Base-by-base conservation (phyloP, 352 stramenopile species). In the Hyaloperonospora brassicae region DNA sequence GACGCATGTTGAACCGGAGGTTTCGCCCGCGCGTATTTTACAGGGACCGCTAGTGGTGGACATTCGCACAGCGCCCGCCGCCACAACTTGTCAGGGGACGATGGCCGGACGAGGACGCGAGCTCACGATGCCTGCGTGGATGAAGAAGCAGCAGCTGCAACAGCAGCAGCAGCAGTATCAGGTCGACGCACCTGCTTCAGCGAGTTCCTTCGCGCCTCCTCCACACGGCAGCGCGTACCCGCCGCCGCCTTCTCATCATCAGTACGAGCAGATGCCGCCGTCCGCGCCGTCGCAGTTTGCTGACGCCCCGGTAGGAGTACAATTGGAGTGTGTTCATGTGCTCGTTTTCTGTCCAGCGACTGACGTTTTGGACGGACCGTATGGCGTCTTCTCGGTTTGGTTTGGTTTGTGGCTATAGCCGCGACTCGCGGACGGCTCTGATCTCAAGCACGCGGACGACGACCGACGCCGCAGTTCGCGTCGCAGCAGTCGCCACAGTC, bases 111-210 rank as follows among this genome's bases (percentile, higher is more conserved):
- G 84, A 40, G 84, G 84, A 68, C 78, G 82, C 25, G 80, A 87
- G 55, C 76, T 95, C 58, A 91, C 80, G 66, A 70, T 95, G 47
- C 84, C 84, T 21, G 84, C 84, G 59, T 95, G 84, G 84, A 92
- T 94, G 82, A 90, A 84, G 62, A 87, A 92, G 63, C 75, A 87
- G 59, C 75, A 90, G 50, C 27, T 8, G 27, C 27, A 31, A 7
- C 27, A 31, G 27, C 27, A 31, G 27, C 27, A 31, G 7, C n/a
- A n/a, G n/a, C n/a, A n/a, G n/a, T n/a, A n/a, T n/a, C n/a, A n/a
- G n/a, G 38, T 41, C 47, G 43, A 47, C 66, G 51, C 47, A 40
- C 36, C 50, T 39, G 47, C 52, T 9, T 34, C 57, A 22, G 24
- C 21, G 49, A 24, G 45, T 46, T 8, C 44, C 27, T 31, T 31